Conservation (phyloP, 495 filamentous ascomycete genomes). For the Aspergillus haitiensis region DNA sequence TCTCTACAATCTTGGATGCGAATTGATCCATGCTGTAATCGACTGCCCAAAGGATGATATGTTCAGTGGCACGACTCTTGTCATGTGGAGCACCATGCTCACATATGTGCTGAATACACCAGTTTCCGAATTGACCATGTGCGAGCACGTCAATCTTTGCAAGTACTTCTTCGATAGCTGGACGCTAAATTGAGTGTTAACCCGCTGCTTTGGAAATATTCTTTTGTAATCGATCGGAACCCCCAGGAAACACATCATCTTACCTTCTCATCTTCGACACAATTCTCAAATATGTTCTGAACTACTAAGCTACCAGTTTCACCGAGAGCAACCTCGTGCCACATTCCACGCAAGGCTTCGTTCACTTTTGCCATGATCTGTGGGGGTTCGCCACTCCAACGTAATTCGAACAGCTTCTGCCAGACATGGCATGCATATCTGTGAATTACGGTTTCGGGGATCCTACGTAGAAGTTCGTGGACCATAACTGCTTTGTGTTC, state of each 20-base stretch:
- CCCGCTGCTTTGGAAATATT: conserved; percentile 9
- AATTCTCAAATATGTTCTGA: conserved; percentile 99
- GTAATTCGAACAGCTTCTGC: conserved; percentile 99
- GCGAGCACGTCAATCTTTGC: conserved; percentile 91
- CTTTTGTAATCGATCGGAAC: background rate
- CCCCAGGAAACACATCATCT: conserved; percentile 10
- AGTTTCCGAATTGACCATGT: conserved; percentile 98
- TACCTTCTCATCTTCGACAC: conserved; percentile 97
- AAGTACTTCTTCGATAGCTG: conserved; percentile 94
- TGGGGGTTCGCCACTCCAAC: conserved; percentile 91
- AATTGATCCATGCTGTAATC: conserved; percentile 99
- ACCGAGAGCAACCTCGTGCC: conserved; percentile 95
- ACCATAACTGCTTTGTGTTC: conserved; percentile 99
- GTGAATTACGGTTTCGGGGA: conserved; percentile 97
- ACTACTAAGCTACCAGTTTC: conserved; percentile 98
- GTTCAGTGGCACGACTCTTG: conserved; percentile 89
- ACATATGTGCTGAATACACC: conserved; percentile 99
- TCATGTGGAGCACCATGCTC: conserved; percentile 92
- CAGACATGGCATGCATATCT: conserved; percentile 98
- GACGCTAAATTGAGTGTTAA: conserved; percentile 63
- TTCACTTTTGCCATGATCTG: conserved; percentile 99
- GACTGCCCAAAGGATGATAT: conserved; percentile 85
- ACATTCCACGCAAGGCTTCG: conserved; percentile 92
- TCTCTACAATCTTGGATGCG: conserved; percentile 98
- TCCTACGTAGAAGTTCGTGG: conserved; percentile 89